Evolutionary conservation across 2,329 filamentous ascomycete genomes (phyloP).

Genomic region (Ophiostoma himal-ulmi): DNA sequence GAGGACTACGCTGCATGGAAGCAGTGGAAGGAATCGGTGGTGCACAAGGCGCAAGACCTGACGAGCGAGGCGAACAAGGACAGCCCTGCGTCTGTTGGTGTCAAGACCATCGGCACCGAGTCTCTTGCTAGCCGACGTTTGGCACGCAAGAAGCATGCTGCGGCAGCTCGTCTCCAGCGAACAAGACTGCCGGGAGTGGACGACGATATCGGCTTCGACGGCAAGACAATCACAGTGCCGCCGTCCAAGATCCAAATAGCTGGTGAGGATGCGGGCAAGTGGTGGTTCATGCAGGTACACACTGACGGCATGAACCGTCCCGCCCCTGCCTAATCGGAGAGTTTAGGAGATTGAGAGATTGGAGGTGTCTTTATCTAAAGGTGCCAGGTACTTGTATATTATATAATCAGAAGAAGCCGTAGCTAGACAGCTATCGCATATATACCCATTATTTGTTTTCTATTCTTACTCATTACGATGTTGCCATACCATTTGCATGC

Average conservation of each 20-base stretch:
- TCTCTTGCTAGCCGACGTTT: conserved; percentile 29
- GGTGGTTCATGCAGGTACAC: conserved; percentile 51
- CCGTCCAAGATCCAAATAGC: conserved; percentile 43
- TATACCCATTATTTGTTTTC: background rate
- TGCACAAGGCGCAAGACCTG: conserved; percentile 47
- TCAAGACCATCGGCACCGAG: conserved; percentile 21
- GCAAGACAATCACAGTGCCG: conserved; percentile 26
- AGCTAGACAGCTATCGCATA: background rate
- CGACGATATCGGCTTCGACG: conserved; percentile 37
- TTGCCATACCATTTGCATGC: background rate
- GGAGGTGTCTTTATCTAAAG: background rate
- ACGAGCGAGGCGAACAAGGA: conserved; percentile 24
- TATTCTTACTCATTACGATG: background rate
- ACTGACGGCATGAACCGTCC: conserved; percentile 24
- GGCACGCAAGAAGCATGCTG: conserved; percentile 29
- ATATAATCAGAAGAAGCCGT: background rate
- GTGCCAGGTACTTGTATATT: background rate
- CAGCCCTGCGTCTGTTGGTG: conserved; percentile 23
- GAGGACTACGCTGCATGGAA: conserved; percentile 61
- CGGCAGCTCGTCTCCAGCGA: conserved; percentile 45
- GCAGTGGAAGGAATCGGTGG: conserved; percentile 51
- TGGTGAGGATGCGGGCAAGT: conserved; percentile 38
- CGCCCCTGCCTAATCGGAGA: conserved; percentile 14
- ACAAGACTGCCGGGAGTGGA: conserved; percentile 45
- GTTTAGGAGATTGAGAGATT: too few relatives aligned